Evolutionary conservation across 768 basidiomycete species (phyloP).

Genomic region (Leccinum incarnatum): DNA sequence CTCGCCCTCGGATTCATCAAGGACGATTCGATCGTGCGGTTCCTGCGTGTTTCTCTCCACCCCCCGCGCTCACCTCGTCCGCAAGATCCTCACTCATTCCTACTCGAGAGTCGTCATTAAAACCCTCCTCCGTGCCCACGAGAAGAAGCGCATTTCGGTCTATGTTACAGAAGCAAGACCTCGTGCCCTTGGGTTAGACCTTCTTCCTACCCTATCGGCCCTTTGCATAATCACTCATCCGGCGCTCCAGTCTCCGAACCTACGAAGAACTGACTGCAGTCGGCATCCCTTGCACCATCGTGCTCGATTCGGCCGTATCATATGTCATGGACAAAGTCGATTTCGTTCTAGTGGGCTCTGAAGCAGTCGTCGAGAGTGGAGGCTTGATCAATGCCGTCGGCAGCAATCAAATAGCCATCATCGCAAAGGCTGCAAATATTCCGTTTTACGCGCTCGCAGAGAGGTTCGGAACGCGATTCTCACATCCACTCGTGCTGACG

Average conservation of each 20-base stretch:
- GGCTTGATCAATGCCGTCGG: constrained; percentile 91
- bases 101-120: constrained; percentile 96
- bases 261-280: constrained; percentile 79
- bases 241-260: constrained; percentile 72
- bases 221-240: constrained; percentile 5
- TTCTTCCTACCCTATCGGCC: constrained; percentile 1
- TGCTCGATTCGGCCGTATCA: constrained; percentile 94
- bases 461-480: constrained; percentile 49
- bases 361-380: constrained; percentile 97
- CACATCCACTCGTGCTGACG: constrained; percentile 19
- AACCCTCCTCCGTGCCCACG: constrained; percentile 85
- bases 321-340: constrained; percentile 97
- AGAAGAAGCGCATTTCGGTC: constrained; percentile 91
- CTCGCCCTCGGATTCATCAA: constrained; percentile 90
- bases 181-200: constrained; percentile 75
- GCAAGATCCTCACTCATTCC: constrained; percentile 92
- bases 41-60: constrained; percentile 17
- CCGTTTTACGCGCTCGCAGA: constrained; percentile 96
- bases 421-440: constrained; percentile 91
- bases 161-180: constrained; percentile 97
- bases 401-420: constrained; percentile 94
- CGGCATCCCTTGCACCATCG: constrained; percentile 93
- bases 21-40: constrained; percentile 82
- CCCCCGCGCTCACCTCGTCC: constrained; percentile 13
- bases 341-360: constrained; percentile 93